These are phyloP conservation scores for Fagopyrum tataricum DNA, from an alignment of 148 eudicot genomes.

Conservation along the genomic window DNA sequence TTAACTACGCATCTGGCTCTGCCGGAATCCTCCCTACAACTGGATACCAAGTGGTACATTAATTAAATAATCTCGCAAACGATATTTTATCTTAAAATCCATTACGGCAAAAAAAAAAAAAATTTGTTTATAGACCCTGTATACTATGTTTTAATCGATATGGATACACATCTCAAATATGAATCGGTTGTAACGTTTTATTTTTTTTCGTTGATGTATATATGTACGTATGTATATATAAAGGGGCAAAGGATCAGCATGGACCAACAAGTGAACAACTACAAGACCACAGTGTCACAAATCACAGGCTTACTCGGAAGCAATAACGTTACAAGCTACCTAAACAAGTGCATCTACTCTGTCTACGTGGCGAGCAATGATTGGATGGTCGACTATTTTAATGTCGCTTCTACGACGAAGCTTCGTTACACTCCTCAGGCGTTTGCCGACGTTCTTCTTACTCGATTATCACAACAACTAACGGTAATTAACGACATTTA, in stretches of 20 bases:
- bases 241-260: conserved; percentile 26
- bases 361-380: conserved; percentile 35
- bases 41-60: conserved; percentile 12
- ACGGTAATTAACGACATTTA: not conserved
- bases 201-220: not conserved
- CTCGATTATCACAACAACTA: conserved; percentile 23
- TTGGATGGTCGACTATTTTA: conserved; percentile 33
- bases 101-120: too few relatives aligned
- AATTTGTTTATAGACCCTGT: too few relatives aligned
- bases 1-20: conserved; percentile 16
- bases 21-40: conserved; percentile 13
- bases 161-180: not conserved
- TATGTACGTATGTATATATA: not conserved
- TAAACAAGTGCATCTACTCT: conserved; percentile 28
- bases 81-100: too few relatives aligned
- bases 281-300: conserved; percentile 21
- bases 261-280: conserved; percentile 22
- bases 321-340: not conserved
- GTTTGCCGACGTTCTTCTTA: conserved; percentile 24
- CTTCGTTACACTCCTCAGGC: conserved; percentile 14
- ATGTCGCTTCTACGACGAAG: not conserved
- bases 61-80: not conserved
- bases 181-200: not conserved
- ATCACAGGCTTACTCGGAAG: conserved; percentile 16
- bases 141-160: not conserved